Conservation (phyloP, 768 basidiomycete genomes). For the Termitomyces sp. region DNA sequence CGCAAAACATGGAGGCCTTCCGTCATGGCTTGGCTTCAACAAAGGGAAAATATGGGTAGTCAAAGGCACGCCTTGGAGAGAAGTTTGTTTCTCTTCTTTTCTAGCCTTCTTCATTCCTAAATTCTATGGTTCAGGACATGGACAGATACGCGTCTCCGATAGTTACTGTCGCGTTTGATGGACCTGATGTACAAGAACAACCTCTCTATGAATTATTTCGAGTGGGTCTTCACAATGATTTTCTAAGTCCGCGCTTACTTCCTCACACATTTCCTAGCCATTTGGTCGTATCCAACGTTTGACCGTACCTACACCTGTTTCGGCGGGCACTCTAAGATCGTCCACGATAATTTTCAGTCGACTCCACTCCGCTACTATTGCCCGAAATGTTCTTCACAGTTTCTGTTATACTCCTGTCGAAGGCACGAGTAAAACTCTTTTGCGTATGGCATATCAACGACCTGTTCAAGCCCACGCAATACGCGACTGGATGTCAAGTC, state of each 20-base stretch:
- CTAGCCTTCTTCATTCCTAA: not conserved
- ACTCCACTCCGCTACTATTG: slow-evolving; percentile 69
- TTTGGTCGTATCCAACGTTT: slow-evolving; percentile 81
- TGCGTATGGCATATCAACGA: slow-evolving; percentile 57
- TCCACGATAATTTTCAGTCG: slow-evolving; percentile 60
- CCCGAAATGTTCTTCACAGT: slow-evolving; percentile 80
- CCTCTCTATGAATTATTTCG: slow-evolving; percentile 73
- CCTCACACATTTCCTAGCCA: slow-evolving; percentile 40
- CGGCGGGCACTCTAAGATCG: slow-evolving; percentile 65
- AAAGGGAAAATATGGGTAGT: slow-evolving; percentile 66
- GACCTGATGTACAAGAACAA: slow-evolving; percentile 84
- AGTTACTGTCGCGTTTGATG: slow-evolving; percentile 81
- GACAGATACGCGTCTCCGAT: slow-evolving; percentile 71
- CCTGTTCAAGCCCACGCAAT: slow-evolving; percentile 65
- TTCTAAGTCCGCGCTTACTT: not conserved
- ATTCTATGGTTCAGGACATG: slow-evolving; percentile 63
- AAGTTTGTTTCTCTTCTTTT: slow-evolving; percentile 42
- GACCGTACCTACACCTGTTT: slow-evolving; percentile 50
- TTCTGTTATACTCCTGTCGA: slow-evolving; percentile 9
- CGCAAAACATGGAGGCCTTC: slow-evolving; percentile 49
- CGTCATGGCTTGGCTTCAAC: slow-evolving; percentile 57
- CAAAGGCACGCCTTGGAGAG: slow-evolving; percentile 75
- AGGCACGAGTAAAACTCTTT: slow-evolving; percentile 35
- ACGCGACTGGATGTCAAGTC: slow-evolving; percentile 78
- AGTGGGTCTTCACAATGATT: slow-evolving; percentile 37